Conservation (phyloP, 2,329 filamentous ascomycete genomes). For the Akanthomyces lecanii region DNA sequence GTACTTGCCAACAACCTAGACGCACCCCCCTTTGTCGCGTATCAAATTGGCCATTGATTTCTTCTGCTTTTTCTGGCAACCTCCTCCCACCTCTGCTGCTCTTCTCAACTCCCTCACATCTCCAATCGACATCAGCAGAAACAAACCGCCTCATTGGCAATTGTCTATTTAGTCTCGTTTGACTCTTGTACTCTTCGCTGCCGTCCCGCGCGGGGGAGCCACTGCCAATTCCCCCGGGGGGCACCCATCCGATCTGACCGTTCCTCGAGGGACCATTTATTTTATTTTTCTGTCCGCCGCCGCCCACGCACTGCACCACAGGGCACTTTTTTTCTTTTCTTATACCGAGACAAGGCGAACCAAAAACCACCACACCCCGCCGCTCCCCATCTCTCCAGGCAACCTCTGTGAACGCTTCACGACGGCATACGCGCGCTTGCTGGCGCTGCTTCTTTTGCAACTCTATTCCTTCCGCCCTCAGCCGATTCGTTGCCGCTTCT, state of each 20-base stretch:
- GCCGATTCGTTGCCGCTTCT: neutral
- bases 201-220: neutral
- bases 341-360: constrained; percentile 20
- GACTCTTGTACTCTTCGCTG: neutral
- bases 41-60: constrained; percentile 4
- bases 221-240: neutral
- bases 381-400: constrained; percentile 1
- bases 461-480: neutral
- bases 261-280: constrained; percentile 12
- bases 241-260: constrained; percentile 8
- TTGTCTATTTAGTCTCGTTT: neutral
- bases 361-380: constrained; percentile 6
- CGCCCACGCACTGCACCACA: neutral
- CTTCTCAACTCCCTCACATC: neutral
- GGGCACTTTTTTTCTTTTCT: constrained; percentile 8
- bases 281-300: neutral
- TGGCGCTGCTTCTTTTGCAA: constrained; percentile 3
- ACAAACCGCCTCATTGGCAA: neutral
- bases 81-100: neutral
- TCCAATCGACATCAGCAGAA: neutral
- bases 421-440: constrained; percentile 13
- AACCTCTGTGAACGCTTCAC: constrained; percentile 13
- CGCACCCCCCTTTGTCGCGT: constrained; percentile 9
- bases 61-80: neutral
- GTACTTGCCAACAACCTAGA: neutral